Base-by-base conservation (phyloP, 768 basidiomycete genomes). In the Lepiota venenata region DNA sequence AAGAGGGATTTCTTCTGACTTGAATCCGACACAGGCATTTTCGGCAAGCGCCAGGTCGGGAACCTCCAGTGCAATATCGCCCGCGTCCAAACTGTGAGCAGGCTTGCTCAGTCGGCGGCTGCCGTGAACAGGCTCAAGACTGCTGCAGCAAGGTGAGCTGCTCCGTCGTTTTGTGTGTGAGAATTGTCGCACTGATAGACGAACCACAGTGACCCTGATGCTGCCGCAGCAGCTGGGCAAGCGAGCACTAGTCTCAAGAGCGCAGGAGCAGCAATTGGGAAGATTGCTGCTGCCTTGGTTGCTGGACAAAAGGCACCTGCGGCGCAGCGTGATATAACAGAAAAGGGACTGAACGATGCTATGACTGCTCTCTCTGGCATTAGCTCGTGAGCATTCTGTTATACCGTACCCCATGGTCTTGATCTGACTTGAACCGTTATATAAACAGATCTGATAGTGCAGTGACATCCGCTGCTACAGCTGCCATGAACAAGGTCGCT, bases 61-160 rank as follows among this genome's bases (percentile, higher is more conserved):
- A 53, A 49, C 4, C 29, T 59, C 29, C 37, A 52, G 12, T 69
- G 68, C 56, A 65, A 64, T 44, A 47, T 62, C 32, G 62, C 64
- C 22, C 66, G 68, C n/a, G 39, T 64, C 42, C 60, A 64, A 29
- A 66, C 64, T n/a, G 64, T 69, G 37, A 52, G 51, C 18, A 56
- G 58, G 16, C 66, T 67, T 35, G 51, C 43, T 21, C 51, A 52
- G 16, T 44, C 51, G 11, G 38, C 51, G 10, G n/a, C 43, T 18
- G 43, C 43, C 15, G 51, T 52, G 8, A 45, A 45, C 1, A 21
- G 20, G 8, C 36, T 52, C 22, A 52, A 52, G 43, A 45, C 48
- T 1, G 59, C 60, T 8, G 60, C 63, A 18, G 22, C 52, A 16
- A 50, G 35, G 65, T 64, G 44, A 52, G 61, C 50, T 36, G 5